phyloP scores from a whole-genome alignment of 805 yeast species.

The Barnettozyma populi region DNA sequence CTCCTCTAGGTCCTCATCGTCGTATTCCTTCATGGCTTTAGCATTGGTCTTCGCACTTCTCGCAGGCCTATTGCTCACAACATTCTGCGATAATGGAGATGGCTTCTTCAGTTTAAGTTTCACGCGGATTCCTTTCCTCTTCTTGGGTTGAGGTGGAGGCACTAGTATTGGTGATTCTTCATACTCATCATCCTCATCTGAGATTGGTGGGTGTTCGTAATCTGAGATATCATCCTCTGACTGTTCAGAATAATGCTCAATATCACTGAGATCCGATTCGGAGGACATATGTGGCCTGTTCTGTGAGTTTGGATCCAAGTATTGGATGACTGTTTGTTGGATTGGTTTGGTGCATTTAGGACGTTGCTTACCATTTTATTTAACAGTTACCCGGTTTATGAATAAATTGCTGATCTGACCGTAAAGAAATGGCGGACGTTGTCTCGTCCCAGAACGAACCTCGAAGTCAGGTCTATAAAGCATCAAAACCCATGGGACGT shows the following conservation, averaged over 20 bases:
- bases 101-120: slow-evolving; percentile 1
- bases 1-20: slow-evolving; percentile 22
- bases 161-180: background rate
- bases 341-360: background rate
- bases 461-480: background rate
- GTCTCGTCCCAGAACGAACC: background rate
- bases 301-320: background rate
- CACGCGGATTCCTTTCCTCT: background rate
- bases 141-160: background rate
- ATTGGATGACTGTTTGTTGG: background rate
- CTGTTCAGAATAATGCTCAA: slow-evolving; percentile 3
- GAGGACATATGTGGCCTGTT: background rate
- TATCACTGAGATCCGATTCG: slow-evolving; percentile 6
- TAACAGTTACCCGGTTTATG: background rate
- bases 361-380: too few relatives aligned
- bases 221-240: slow-evolving; percentile 2
- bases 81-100: background rate
- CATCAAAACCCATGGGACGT: background rate
- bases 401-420: background rate
- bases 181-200: slow-evolving; percentile 3
- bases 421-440: slow-evolving; percentile 7
- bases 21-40: slow-evolving; percentile 11
- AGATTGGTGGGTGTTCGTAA: background rate
- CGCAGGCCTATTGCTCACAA: background rate
- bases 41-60: slow-evolving; percentile 2